Conservation (phyloP, 192 early-diverging fungal genomes). For the Rhizophagus clarus region DNA sequence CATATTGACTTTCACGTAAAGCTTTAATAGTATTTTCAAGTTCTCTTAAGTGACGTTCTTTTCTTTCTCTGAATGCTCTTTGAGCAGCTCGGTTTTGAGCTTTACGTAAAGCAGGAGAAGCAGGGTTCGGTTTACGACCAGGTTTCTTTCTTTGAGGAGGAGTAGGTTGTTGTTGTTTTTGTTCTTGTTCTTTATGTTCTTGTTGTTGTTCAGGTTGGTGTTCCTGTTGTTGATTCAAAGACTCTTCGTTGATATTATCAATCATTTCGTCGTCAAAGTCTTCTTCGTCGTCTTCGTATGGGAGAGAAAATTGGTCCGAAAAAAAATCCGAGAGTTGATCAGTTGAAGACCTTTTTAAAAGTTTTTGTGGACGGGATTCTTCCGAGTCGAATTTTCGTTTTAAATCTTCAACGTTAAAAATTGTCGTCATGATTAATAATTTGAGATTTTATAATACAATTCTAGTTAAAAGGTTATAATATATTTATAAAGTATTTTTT, state of each 20-base stretch:
- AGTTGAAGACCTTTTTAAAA: neutral
- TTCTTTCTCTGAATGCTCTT: conserved; percentile 86
- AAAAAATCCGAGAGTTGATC: neutral
- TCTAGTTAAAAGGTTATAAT: too few relatives aligned
- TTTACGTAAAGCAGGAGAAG: conserved; percentile 57
- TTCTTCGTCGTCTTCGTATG: neutral
- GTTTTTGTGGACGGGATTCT: neutral
- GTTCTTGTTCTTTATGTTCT: neutral
- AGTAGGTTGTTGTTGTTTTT: neutral
- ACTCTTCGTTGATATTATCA: neutral
- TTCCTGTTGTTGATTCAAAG: neutral
- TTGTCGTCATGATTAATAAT: neutral
- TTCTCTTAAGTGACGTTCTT: conserved; percentile 72
- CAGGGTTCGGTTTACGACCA: conserved; percentile 60
- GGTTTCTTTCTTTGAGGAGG: conserved; percentile 56
- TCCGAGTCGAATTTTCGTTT: neutral
- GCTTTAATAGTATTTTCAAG: conserved; percentile 74
- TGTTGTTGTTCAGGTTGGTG: neutral
- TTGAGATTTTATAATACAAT: too few relatives aligned
- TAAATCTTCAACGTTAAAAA: neutral
- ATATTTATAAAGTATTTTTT: too few relatives aligned
- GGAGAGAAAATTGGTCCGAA: neutral
- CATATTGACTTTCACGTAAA: conserved; percentile 61
- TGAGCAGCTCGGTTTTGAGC: conserved; percentile 90
- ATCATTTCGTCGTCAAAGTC: neutral